Evolutionary conservation across 495 filamentous ascomycete species (phyloP).

Genomic region (Aspergillus sclerotioniger): DNA sequence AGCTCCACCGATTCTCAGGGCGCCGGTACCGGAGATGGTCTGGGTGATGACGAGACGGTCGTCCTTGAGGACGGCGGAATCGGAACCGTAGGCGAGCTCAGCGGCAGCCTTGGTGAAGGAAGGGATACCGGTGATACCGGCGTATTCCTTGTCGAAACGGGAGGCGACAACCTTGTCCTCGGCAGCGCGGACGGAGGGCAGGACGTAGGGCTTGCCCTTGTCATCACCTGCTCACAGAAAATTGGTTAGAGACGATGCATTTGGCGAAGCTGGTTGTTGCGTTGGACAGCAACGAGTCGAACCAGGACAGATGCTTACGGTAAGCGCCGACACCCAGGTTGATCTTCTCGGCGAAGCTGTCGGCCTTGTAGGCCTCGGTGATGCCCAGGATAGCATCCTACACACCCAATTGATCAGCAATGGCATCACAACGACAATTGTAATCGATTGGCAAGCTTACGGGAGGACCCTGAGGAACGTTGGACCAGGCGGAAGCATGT

Average conservation of each 20-base stretch:
- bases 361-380: slow-evolving; percentile 98
- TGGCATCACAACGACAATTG: slow-evolving; percentile 13
- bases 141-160: slow-evolving; percentile 92
- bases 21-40: slow-evolving; percentile 96
- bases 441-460: slow-evolving; percentile 53
- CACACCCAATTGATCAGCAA: slow-evolving; percentile 29
- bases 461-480: slow-evolving; percentile 88
- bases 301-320: slow-evolving; percentile 35
- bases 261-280: background rate
- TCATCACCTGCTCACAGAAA: slow-evolving; percentile 73
- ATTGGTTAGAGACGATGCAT: background rate
- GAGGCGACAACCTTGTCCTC: slow-evolving; percentile 81
- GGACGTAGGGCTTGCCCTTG: slow-evolving; percentile 93
- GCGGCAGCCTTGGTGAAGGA: slow-evolving; percentile 91
- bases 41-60: slow-evolving; percentile 90
- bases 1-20: slow-evolving; percentile 88
- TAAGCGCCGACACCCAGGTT: slow-evolving; percentile 76
- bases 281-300: background rate
- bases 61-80: slow-evolving; percentile 69
- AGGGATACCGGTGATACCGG: slow-evolving; percentile 92
- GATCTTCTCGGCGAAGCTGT: slow-evolving; percentile 88
- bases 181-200: slow-evolving; percentile 86
- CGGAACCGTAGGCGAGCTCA: slow-evolving; percentile 81
- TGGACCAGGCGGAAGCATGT: slow-evolving; percentile 80
- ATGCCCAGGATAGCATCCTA: slow-evolving; percentile 89